Evolutionary conservation across 257 asterid genomes (phyloP), one percentile per base, ranked within the genome.

Genomic region (Prunella vulgaris): DNA sequence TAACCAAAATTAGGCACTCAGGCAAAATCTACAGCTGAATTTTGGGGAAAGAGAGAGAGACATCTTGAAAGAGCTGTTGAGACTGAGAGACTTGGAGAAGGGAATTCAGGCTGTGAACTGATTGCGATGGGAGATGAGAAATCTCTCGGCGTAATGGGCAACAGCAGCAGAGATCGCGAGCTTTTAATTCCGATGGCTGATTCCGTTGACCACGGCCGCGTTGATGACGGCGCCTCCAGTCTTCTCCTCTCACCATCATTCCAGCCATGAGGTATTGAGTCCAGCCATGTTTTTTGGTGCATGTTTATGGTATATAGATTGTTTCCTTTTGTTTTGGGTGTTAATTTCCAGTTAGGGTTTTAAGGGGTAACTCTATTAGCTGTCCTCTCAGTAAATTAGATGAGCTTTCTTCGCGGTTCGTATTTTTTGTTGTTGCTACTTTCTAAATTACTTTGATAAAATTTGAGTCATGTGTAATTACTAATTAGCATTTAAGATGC

Each of bases 101-200:
- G 48, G 66, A 68, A 59, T 68, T 59, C 28, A 15, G 70, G 21
- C 61, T 30, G 32, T 28, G 14, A 25, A 57, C 59, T n/a, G 35
- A 4, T 66, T 15, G 65, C 28, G 70, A 92, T 88, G 96, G 95
- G 85, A 24, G 96, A 92, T 84, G 98, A 92, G 35, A 87, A 90
- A 83, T 82, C 95, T 49, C 71, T 76, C 46, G 83, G 82, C 54
- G 77, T 73, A 53, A 84, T 86, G 73, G 90, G 85, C 46, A 80
- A 30, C 74, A 74, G 38, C 65, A 78, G 83, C 72, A 82, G 93
- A 61, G 98, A 92, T 89, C 98, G 92, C 42, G 98, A 92, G 79
- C 97, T 92, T 69, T 86, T 92, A n/a, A 86, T 92, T 28, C 96
- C 96, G 15, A 94, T 92, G 18, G 82, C 87, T 66, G 86, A 85